Conservation (phyloP, 371 early-diverging fungal species). For the Dichotomocladium elegans region DNA sequence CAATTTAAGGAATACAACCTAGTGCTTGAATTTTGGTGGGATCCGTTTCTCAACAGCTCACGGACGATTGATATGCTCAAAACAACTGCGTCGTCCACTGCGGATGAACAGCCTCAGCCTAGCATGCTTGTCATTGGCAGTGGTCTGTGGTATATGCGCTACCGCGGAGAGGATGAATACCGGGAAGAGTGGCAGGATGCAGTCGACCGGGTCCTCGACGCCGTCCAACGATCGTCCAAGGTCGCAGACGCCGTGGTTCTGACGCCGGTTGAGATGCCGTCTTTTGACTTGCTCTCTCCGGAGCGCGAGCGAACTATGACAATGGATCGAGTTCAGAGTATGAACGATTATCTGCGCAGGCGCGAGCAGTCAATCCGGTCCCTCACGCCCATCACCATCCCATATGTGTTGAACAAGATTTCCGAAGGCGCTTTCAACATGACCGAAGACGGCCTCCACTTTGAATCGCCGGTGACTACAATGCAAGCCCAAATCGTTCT, state of each 20-base stretch:
- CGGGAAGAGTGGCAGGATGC: conserved; percentile 40
- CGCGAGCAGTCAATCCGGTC: conserved; percentile 1
- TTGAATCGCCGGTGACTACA: conserved; percentile 33
- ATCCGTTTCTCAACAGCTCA: conserved; percentile 59
- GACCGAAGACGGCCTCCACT: conserved; percentile 66
- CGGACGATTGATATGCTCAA: conserved; percentile 28
- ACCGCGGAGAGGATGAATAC: conserved; percentile 27
- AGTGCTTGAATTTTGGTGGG: conserved; percentile 60
- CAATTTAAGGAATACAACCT: conserved; percentile 25
- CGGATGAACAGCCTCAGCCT: conserved; percentile 22
- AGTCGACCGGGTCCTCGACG: conserved; percentile 39
- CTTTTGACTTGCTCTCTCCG: conserved; percentile 26
- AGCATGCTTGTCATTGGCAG: conserved; percentile 50
- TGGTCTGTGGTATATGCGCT: conserved; percentile 61
- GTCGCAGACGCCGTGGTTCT: conserved; percentile 35
- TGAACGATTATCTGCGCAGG: conserved; percentile 52
- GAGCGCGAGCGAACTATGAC: conserved; percentile 37
- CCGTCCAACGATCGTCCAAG: conserved; percentile 12
- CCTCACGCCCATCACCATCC: conserved; percentile 33
- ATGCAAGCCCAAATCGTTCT: conserved; percentile 56
- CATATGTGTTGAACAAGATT: conserved; percentile 54
- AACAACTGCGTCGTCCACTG: too few species aligned
- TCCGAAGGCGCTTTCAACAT: conserved; percentile 22
- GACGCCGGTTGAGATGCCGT: conserved; percentile 34
- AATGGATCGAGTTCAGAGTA: conserved; percentile 38